Evolutionary conservation across 345 rosid genomes (phyloP).

Genomic region (Hibiscus mutabilis): DNA sequence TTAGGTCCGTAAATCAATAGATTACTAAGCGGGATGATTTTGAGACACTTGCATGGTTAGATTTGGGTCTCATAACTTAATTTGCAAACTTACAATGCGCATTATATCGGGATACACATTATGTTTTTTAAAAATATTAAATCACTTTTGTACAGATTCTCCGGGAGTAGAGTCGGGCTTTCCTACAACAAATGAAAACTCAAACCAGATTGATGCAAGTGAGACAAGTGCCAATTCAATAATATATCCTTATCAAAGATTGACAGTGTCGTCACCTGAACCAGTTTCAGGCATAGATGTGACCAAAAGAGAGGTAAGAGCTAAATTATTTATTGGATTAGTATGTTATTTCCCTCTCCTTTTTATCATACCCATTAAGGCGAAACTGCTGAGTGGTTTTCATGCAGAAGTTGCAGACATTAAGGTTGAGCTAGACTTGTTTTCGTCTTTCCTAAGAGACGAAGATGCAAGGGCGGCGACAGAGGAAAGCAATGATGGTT

Average conservation of each 20-base stretch:
- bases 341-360: too few species aligned
- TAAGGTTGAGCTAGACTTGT: too few species aligned
- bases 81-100: not conserved
- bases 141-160: constrained; percentile 21
- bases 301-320: constrained; percentile 62
- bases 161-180: not conserved
- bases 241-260: constrained; percentile 41
- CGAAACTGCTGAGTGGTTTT: too few species aligned
- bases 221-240: constrained; percentile 24
- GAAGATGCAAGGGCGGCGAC: too few species aligned
- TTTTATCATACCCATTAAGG: too few species aligned
- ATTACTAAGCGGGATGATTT: not conserved
- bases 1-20: too few species aligned
- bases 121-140: not conserved
- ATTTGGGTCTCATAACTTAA: not conserved
- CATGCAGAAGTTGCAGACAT: too few species aligned
- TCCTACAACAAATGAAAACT: not conserved
- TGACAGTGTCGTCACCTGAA: constrained; percentile 44
- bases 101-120: not conserved
- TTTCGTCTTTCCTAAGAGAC: too few species aligned
- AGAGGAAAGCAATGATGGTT: not conserved
- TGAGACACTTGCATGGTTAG: not conserved
- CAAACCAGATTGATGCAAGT: not conserved
- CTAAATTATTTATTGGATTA: too few species aligned
- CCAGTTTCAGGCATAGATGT: constrained; percentile 49